Base-by-base conservation (phyloP, 345 rosid species). In the Brassica carinata region DNA sequence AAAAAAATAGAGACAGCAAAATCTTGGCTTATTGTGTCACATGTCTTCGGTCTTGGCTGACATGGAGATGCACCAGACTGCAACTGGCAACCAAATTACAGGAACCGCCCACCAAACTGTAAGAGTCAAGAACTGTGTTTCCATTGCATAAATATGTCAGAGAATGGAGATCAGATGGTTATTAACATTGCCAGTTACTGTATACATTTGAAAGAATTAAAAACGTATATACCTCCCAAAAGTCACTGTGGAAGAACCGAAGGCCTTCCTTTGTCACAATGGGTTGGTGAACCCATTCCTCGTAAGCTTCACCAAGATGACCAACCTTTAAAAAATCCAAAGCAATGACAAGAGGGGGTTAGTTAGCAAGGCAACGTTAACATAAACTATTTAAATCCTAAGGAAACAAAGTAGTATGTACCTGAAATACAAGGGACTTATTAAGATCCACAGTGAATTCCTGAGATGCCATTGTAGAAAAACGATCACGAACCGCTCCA, bases 31-130 rank as follows among this genome's bases (percentile, higher is more conserved):
- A 23, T 23, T 23, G 26, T 23, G 26, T 23, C 26, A 23, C 26
- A 23, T 23, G 26, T 23, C 26, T 23, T 23, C 26, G 26, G 26
- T 23, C 26, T 23, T 23, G 26, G 26, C 76, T 43, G 94, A 88
- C 74, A 26, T 58, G 29, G 80, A 82, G 74, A 85, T 64, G 62
- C 75, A 82, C 80, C 84, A 92, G 75, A 86, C 82, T 14, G 81
- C 77, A 78, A 88, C 90, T 17, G 97, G 94, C 66, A 92, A 79
- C 94, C 97, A 92, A 82, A 92, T 86, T 3, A 82, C 69, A 58
- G 97, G 97, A 81, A 92, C 68, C 7, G 85, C 94, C 94, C 93
- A 92, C 97, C 97, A 92, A 63, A 79, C 87, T 7, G 97, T 92
- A 63, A 85, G 88, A 15, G 93, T 92, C 83, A 92, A 83, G 84